Percentiles rank a stretch among this genome's conserved stretches.
phyloP scores from a whole-genome alignment of 2,329 filamentous ascomycete species.

The Cercospora sojina region DNA sequence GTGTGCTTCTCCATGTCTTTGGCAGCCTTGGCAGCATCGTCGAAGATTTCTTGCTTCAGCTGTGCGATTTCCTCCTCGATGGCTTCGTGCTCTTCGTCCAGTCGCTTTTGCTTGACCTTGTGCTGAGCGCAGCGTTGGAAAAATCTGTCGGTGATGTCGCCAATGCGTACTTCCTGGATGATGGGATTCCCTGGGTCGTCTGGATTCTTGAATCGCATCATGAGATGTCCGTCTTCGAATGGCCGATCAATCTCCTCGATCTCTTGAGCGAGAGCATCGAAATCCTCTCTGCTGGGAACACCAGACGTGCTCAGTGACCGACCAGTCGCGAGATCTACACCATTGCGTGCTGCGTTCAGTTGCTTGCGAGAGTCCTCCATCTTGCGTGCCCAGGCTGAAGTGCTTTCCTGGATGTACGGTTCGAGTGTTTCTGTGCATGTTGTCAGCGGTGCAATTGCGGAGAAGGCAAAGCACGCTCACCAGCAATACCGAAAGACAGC shows the following conservation, averaged over 20 bases:
- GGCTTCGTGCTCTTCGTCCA: slow-evolving; percentile 20
- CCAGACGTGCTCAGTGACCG: slow-evolving; percentile 16
- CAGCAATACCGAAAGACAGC: slow-evolving; percentile 5
- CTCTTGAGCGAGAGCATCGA: slow-evolving; percentile 21
- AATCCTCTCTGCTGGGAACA: slow-evolving; percentile 23
- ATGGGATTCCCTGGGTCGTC: not conserved
- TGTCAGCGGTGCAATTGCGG: slow-evolving; percentile 1
- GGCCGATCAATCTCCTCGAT: slow-evolving; percentile 19
- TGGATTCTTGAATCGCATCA: slow-evolving; percentile 1
- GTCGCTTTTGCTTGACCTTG: slow-evolving; percentile 15
- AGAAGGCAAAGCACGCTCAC: slow-evolving; percentile 1
- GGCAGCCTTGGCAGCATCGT: slow-evolving; percentile 15
- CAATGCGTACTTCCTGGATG: slow-evolving; percentile 18
- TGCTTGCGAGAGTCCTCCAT: slow-evolving; percentile 9
- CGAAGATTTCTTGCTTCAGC: slow-evolving; percentile 19
- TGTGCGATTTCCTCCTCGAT: slow-evolving; percentile 27
- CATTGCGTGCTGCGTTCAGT: slow-evolving; percentile 26
- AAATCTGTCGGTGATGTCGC: slow-evolving; percentile 25
- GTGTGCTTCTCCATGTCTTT: slow-evolving; percentile 21
- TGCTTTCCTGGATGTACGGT: slow-evolving; percentile 11
- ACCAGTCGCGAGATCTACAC: slow-evolving; percentile 23
- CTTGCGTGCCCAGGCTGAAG: slow-evolving; percentile 2
- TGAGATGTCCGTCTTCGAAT: slow-evolving; percentile 22
- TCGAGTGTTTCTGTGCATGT: slow-evolving; percentile 7
- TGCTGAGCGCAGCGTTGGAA: slow-evolving; percentile 17